Base-by-base conservation (phyloP, 169 alveolate species). In the Eimeria maxima region DNA sequence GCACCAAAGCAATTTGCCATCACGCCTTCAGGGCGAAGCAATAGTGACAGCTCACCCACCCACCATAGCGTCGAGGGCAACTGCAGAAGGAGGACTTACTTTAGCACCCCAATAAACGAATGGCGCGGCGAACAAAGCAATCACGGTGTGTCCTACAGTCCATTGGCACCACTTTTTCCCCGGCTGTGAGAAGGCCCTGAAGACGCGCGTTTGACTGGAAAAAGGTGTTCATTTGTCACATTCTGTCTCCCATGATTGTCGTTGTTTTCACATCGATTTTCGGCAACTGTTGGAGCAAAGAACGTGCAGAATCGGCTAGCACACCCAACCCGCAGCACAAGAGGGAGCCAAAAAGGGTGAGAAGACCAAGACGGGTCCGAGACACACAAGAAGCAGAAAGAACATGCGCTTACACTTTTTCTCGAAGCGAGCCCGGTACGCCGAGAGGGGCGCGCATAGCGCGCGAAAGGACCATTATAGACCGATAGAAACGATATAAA, bases 371-470 rank as follows among this genome's bases (percentile, higher is more conserved):
- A 38, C 13, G 42, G 11, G 20, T 33, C 65, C 38, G 65, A 42
- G 14, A 76, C 42, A 16, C 33, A 8, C 10, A 4, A 5, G 42
- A 47, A 76, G 6, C n/a, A 7, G 18, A 44, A 3, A 4, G 88
- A 76, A 8, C 60, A 1, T 8, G 10, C 3, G 45, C 90, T 53
- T 45, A 81, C 90, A 53, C 16, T 50, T 81, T 81, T 27, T 81
- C 71, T 42, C 24, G 53, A 22, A 81, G 4, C 24, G 18, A 29
- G 60, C 53, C 60, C 47, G 93, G 80, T 24, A 84, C 50, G n/a
- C 93, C 93, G 4, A 84, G 78, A 38, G 93, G 93, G 44, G 93
- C 74, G 80, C 93, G 93, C 74, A 57, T 55, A 84, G 73, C 53
- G 63, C 55, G 57, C 60, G 93, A 84, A 38, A 84, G 78, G 78